A percentile compares a stretch with the other conserved stretches of the same genome.
Conservation (phyloP, 78 protist genomes). For the Dictyostelium brefeldianum region DNA sequence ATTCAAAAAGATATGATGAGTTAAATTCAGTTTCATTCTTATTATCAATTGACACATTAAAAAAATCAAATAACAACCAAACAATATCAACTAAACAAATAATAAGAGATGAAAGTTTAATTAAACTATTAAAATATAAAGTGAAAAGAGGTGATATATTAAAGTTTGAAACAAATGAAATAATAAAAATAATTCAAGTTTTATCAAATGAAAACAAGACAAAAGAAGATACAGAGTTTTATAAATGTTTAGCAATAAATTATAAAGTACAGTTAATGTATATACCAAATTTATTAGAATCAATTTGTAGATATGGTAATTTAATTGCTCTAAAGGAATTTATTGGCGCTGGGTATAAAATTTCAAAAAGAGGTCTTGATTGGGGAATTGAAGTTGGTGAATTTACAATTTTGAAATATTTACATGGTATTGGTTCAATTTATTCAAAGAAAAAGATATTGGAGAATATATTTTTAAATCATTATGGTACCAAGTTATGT, state of each 20-base stretch:
- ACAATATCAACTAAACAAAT: neutral
- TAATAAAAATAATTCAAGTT: neutral
- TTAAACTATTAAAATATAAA: constrained; percentile 4
- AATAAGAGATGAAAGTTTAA: neutral
- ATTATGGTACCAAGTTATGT: neutral
- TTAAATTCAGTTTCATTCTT: neutral
- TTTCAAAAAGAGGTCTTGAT: neutral
- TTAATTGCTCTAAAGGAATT: neutral
- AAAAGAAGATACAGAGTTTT: neutral
- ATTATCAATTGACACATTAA: neutral
- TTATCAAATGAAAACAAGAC: neutral
- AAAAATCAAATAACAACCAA: neutral
- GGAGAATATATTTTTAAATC: neutral
- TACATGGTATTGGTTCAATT: neutral
- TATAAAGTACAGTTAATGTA: neutral
- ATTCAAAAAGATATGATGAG: neutral
- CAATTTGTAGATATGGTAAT: neutral
- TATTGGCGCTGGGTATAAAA: neutral
- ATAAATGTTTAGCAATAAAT: neutral
- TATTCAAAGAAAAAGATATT: neutral
- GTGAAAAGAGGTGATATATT: neutral
- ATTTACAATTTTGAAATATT: neutral
- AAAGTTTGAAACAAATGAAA: neutral
- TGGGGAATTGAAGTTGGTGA: neutral
- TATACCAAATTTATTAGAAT: neutral